Evolutionary conservation across 148 eudicot species (phyloP), one percentile per base, ranked within the genome.

Genomic region (Drosera capensis): DNA sequence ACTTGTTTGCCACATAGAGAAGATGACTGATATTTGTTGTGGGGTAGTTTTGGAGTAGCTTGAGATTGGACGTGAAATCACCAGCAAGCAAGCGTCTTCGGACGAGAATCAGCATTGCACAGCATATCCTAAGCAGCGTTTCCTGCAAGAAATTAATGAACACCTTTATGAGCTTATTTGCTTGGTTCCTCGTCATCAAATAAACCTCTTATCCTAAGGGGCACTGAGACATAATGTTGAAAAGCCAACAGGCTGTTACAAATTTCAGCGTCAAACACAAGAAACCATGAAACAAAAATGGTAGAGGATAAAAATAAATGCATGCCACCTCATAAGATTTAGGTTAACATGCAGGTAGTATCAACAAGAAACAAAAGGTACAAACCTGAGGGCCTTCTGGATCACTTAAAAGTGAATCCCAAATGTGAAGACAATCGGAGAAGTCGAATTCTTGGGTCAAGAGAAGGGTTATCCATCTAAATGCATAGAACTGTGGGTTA

Each of bases 401-500:
- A 56, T 92, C 99, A 66, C 99, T 92, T 48, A 92, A 64, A 47
- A 92, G 82, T 30, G 88, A 76, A 57, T 92, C 99, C 99, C 99
- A 85, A 37, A 92, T 92, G 28, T 70, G 68, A 51, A 85, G 95
- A 70, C 74, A 75, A 31, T 92, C 99, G 0, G 79, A 68, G 41
- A 92, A 92, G 56, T 70, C 68, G 76, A 85, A 92, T 54, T 92
- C 99, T 81, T 92, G 99, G 52, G 95, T 92, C 73, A 85, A 67
- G 46, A 92, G 94, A 56, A 92, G 99, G 22, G 99, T 92, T 36
- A 92, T 92, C 99, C 99, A 92, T 67, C 95, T 76, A 63, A 92
- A 92, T 45, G 99, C 93, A 57, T 92, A 92, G 57, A 92, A 92
- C 51, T 92, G 99, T 20, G 99, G 99, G 77, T 92, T 92, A 44